Conservation (phyloP, 192 early-diverging fungal species). For the Backusella circina region DNA sequence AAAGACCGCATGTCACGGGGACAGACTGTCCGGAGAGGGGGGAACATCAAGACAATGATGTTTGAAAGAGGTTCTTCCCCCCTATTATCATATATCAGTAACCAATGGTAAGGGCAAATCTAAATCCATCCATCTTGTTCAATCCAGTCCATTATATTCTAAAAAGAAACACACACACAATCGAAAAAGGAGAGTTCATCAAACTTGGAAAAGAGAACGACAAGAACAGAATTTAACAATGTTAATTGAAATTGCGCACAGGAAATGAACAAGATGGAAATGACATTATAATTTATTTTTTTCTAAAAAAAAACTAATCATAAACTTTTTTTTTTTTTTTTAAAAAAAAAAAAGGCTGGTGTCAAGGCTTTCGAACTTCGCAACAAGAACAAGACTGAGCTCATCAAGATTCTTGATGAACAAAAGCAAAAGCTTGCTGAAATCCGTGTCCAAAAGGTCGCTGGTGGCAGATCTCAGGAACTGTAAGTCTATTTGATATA, state of each 20-base stretch:
- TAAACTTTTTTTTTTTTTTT: background rate
- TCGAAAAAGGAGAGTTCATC: too few species aligned
- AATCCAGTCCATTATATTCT: background rate
- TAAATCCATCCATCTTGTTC: background rate
- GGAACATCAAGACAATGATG: background rate
- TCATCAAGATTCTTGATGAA: constrained; percentile 87
- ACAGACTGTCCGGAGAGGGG: background rate
- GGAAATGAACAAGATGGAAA: background rate
- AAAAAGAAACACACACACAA: too few species aligned
- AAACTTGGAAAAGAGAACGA: too few species aligned
- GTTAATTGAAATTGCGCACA: background rate
- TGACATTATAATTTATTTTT: too few species aligned
- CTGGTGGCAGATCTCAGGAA: constrained; percentile 81
- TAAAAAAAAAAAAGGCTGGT: constrained; percentile 53
- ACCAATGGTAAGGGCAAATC: background rate
- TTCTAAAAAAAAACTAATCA: background rate
- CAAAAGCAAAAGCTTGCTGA: constrained; percentile 92
- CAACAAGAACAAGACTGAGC: constrained; percentile 90
- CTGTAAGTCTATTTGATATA: constrained; percentile 51
- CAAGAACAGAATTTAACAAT: too few species aligned
- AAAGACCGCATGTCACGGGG: background rate
- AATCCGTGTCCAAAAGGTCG: constrained; percentile 93
- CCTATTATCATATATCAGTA: background rate
- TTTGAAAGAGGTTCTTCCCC: background rate
- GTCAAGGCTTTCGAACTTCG: constrained; percentile 93